Conservation (phyloP, 2,329 filamentous ascomycete species). For the Diaporthe helianthi region DNA sequence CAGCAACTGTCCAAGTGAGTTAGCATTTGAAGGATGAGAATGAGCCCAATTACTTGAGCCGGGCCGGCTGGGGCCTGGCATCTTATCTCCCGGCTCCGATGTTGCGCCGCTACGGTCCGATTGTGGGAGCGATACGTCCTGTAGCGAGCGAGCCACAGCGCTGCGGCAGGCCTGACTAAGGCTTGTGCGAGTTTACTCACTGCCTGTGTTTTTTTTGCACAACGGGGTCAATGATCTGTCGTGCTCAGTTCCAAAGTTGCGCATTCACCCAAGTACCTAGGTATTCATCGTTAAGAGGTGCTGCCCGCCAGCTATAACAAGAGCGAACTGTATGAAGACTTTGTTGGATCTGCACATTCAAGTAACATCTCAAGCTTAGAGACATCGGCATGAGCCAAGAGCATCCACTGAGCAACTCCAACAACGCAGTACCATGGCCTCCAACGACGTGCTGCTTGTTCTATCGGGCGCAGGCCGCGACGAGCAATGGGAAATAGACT, state of each 20-base stretch:
- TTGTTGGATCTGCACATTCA: background rate
- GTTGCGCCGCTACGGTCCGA: background rate
- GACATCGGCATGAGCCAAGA: too few species aligned
- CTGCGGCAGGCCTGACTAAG: background rate
- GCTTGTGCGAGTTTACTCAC: background rate
- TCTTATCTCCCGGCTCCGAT: slow-evolving; percentile 14
- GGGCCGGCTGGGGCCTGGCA: slow-evolving; percentile 13
- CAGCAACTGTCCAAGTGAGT: background rate
- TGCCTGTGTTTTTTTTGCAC: background rate
- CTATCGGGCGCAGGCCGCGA: slow-evolving; percentile 20
- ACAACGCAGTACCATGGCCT: background rate
- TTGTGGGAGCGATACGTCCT: background rate
- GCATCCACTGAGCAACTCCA: background rate
- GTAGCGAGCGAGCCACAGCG: too few species aligned
- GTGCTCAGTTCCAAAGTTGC: background rate
- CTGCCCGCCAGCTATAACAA: background rate
- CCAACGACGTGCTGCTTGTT: slow-evolving; percentile 22
- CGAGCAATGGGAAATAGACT: slow-evolving; percentile 21
- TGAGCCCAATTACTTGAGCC: background rate
- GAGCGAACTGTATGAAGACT: background rate
- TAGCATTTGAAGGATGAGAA: too few species aligned
- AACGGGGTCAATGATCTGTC: background rate
- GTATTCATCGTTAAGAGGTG: background rate
- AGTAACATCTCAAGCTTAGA: background rate
- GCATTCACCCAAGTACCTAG: background rate